Evolutionary conservation across 208 protist species (phyloP).

Genomic region (Leishmania tropica): DNA sequence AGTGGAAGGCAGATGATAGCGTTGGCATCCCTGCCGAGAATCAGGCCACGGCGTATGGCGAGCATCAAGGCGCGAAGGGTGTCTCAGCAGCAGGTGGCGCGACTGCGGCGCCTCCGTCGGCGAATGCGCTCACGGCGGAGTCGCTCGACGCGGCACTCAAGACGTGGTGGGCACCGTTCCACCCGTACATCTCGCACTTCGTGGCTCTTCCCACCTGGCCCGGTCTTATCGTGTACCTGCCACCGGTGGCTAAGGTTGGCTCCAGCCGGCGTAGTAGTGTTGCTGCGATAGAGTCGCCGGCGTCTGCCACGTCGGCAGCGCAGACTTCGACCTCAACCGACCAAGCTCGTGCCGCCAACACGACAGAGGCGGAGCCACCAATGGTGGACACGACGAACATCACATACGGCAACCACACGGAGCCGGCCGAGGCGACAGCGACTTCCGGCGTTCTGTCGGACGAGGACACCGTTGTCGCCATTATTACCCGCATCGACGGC

Average conservation of each 20-base stretch:
- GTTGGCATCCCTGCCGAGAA: not conserved
- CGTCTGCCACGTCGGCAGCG: not conserved
- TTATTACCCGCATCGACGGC: slow-evolving; percentile 44
- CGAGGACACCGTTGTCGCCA: slow-evolving; percentile 45
- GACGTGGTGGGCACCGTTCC: slow-evolving; percentile 44
- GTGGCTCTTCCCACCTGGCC: slow-evolving; percentile 72
- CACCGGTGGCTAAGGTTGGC: slow-evolving; percentile 17
- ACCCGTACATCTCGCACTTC: slow-evolving; percentile 52
- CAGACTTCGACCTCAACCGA: not conserved
- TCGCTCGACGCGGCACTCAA: slow-evolving; percentile 17
- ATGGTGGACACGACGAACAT: slow-evolving; percentile 12
- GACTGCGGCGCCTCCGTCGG: not conserved
- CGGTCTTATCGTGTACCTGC: slow-evolving; percentile 46
- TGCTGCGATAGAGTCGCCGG: not conserved
- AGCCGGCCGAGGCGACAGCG: slow-evolving; percentile 19
- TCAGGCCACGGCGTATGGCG: not conserved
- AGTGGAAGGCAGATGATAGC: slow-evolving; percentile 12
- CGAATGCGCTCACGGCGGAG: slow-evolving; percentile 13
- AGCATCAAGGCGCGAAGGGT: not conserved
- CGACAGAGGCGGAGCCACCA: not conserved
- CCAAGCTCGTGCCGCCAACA: not conserved
- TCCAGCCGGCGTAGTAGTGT: slow-evolving; percentile 15
- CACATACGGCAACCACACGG: slow-evolving; percentile 19
- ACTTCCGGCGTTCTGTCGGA: slow-evolving; percentile 19
- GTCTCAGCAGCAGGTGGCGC: not conserved